phyloP scores from a whole-genome alignment of 805 yeast species.

The Candida montana region DNA sequence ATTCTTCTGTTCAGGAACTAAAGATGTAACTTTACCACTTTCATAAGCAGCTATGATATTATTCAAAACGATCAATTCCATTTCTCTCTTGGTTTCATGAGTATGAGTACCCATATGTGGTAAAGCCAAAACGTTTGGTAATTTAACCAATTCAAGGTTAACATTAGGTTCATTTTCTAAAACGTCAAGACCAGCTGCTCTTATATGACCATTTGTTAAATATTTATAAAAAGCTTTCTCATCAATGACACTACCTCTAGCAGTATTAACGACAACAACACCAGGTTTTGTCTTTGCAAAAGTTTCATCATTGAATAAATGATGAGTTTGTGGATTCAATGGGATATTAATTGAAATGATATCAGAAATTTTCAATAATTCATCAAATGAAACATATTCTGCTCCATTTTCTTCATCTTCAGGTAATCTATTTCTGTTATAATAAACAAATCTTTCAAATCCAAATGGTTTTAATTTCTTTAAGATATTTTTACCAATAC shows the following conservation, averaged over 20 bases:
- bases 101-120: conserved; percentile 92
- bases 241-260: conserved; percentile 81
- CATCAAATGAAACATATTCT: conserved; percentile 67
- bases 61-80: conserved; percentile 75
- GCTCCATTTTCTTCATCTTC: conserved; percentile 62
- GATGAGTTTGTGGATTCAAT: conserved; percentile 64
- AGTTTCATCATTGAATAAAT: conserved; percentile 55
- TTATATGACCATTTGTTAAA: conserved; percentile 58
- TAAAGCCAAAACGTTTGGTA: conserved; percentile 67
- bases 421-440: conserved; percentile 60
- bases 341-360: conserved; percentile 74
- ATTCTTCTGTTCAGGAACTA: conserved; percentile 72
- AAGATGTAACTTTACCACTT: conserved; percentile 62
- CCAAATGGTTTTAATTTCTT: conserved; percentile 74
- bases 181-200: conserved; percentile 69
- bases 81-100: conserved; percentile 62
- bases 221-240: conserved; percentile 53
- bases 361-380: conserved; percentile 58
- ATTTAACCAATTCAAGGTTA: conserved; percentile 51
- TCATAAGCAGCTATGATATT: conserved; percentile 56
- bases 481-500: conserved; percentile 79
- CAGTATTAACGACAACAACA: conserved; percentile 72
- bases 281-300: conserved; percentile 73
- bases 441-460: conserved; percentile 61
- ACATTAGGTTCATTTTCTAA: conserved; percentile 71